Conservation (phyloP, 352 stramenopile genomes). For the Globisporangium echinulatum region DNA sequence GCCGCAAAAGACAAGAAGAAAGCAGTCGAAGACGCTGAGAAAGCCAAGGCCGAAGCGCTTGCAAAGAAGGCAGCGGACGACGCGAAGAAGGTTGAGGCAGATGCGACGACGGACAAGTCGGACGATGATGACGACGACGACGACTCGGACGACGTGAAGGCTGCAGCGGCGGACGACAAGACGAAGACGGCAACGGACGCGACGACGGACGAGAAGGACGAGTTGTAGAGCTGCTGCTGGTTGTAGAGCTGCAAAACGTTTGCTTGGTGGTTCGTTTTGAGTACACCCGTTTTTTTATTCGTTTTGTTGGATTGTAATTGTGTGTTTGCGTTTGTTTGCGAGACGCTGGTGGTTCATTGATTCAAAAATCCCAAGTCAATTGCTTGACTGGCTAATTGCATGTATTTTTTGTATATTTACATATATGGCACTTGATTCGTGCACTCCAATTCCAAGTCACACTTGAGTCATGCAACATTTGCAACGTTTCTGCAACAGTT, state of each 20-base stretch:
- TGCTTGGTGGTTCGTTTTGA: slow-evolving; percentile 2
- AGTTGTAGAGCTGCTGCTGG: slow-evolving; percentile 28
- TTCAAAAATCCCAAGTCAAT: too few species aligned
- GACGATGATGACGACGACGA: slow-evolving; percentile 16
- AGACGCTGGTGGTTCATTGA: too few species aligned
- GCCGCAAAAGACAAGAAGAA: slow-evolving; percentile 74
- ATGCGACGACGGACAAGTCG: slow-evolving; percentile 20
- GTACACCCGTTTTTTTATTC: slow-evolving; percentile 8
- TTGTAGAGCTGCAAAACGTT: neutral
- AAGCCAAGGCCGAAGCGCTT: slow-evolving; percentile 68
- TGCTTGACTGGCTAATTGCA: too few species aligned
- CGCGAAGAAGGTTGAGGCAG: slow-evolving; percentile 25
- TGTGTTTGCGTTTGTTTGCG: too few species aligned
- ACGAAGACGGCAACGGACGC: neutral
- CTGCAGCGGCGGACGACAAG: slow-evolving; percentile 9
- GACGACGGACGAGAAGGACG: slow-evolving; percentile 26
- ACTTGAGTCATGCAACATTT: too few species aligned
- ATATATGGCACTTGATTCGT: too few species aligned
- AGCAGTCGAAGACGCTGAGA: slow-evolving; percentile 69
- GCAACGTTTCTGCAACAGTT: too few species aligned
- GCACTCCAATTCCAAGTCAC: too few species aligned
- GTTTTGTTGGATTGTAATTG: neutral
- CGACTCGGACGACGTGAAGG: slow-evolving; percentile 9
- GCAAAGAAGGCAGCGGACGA: slow-evolving; percentile 51
- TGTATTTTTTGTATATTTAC: too few species aligned